These are phyloP conservation scores for Schwanniomyces vanrijiae DNA, from an alignment of 805 yeast species.

Conservation along the genomic window DNA sequence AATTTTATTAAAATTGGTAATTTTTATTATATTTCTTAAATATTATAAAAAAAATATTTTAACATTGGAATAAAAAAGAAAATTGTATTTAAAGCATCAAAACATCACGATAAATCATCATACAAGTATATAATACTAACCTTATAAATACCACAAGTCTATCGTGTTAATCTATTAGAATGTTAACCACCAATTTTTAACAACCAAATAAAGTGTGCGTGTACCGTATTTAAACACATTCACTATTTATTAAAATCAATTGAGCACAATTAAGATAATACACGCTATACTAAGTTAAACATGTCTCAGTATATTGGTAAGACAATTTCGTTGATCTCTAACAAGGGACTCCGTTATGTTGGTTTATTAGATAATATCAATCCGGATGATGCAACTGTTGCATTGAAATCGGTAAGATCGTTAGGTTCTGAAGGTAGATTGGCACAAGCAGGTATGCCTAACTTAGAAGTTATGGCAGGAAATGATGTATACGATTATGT, in stretches of 20 bases:
- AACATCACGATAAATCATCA: too few species aligned
- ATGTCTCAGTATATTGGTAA: constrained; percentile 96
- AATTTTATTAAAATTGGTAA: too few species aligned
- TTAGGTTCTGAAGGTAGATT: constrained; percentile 93
- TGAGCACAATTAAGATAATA: not conserved
- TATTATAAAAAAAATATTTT: too few species aligned
- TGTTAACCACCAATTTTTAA: not conserved
- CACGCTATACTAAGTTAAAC: not conserved
- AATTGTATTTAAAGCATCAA: too few species aligned
- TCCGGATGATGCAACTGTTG: constrained; percentile 87
- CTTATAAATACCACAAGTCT: too few species aligned
- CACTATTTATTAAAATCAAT: not conserved
- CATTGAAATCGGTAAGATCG: constrained; percentile 74
- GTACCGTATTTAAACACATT: not conserved
- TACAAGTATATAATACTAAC: too few species aligned
- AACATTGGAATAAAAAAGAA: too few species aligned
- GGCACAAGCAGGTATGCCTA: constrained; percentile 53
- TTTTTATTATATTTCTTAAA: too few species aligned
- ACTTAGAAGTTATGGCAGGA: constrained; percentile 70
- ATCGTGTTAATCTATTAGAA: too few species aligned
- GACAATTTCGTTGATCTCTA: constrained; percentile 77
- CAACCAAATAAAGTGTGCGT: not conserved
- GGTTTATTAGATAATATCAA: constrained; percentile 86
- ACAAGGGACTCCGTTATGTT: constrained; percentile 81
- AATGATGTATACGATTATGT: constrained; percentile 70